Percentiles rank a stretch among this genome's conserved stretches.
Conservation (phyloP, 208 protist species). For the Wallacemonas sp. region DNA sequence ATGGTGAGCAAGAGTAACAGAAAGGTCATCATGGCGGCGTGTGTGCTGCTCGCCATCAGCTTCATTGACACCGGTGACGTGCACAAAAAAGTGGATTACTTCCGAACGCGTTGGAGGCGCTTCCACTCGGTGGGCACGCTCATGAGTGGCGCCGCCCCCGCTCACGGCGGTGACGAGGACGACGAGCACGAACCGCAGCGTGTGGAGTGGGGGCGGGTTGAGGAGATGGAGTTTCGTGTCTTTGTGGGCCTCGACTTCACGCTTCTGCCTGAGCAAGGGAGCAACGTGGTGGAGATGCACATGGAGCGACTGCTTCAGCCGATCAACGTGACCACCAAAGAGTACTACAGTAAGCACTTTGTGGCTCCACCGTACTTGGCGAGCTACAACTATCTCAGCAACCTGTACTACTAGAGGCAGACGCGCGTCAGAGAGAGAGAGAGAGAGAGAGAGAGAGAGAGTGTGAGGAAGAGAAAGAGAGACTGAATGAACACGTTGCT, state of each 20-base stretch:
- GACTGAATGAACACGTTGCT: no score
- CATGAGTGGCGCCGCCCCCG: constrained; percentile 10
- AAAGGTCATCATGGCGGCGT: constrained; percentile 65
- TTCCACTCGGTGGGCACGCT: constrained; percentile 36
- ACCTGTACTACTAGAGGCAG: constrained; percentile 46
- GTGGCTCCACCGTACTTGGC: constrained; percentile 47
- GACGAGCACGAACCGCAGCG: constrained; percentile 61
- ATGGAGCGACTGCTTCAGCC: constrained; percentile 75
- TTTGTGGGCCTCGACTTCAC: constrained; percentile 88
- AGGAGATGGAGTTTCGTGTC: constrained; percentile 72
- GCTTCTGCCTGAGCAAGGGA: constrained; percentile 65
- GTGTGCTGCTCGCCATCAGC: constrained; percentile 78
- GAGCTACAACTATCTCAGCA: constrained; percentile 53
- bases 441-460: neutral
- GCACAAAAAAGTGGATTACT: constrained; percentile 69
- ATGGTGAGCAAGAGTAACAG: constrained; percentile 84
- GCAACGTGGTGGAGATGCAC: constrained; percentile 63
- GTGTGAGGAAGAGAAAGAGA: neutral
- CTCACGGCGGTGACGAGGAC: constrained; percentile 32
- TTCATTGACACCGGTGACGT: constrained; percentile 83
- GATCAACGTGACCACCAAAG: constrained; percentile 74
- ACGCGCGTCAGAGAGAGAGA: neutral
- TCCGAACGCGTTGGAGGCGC: constrained; percentile 52
- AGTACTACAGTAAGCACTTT: constrained; percentile 88
- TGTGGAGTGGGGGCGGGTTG: constrained; percentile 67